phyloP scores from a whole-genome alignment of 139 green algal species.

The Tetraselmis striata region DNA sequence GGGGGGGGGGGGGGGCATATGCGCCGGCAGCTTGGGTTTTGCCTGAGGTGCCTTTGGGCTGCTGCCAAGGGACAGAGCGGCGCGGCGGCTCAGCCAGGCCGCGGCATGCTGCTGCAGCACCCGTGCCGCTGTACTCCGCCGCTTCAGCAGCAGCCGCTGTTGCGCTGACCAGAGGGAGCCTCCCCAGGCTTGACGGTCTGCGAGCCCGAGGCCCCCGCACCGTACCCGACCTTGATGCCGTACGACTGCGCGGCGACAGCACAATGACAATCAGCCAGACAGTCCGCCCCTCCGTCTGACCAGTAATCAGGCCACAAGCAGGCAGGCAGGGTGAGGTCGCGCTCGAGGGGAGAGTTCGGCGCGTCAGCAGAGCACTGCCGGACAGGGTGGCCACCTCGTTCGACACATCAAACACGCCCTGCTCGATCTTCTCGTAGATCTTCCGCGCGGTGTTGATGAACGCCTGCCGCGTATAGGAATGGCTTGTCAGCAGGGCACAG shows the following conservation, averaged over 20 bases:
- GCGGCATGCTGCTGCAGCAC: background rate
- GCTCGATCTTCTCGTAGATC: conserved; percentile 96
- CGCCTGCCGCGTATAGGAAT: conserved; percentile 41
- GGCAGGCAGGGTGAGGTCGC: background rate
- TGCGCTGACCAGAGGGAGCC: background rate
- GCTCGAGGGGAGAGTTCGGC: background rate
- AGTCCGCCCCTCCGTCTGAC: background rate
- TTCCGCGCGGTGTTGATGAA: conserved; percentile 97
- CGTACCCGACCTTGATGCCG: conserved; percentile 96
- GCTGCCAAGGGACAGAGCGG: background rate
- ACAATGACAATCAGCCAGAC: background rate
- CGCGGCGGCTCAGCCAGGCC: background rate
- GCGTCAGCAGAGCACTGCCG: background rate
- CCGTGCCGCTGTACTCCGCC: background rate
- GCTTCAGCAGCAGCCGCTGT: background rate
- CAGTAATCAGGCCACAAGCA: background rate
- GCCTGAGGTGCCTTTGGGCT: background rate
- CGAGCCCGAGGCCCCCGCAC: conserved; percentile 42
- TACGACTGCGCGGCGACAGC: conserved; percentile 63
- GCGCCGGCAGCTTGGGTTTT: too few species aligned
- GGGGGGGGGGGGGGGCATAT: too few species aligned
- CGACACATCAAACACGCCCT: conserved; percentile 91
- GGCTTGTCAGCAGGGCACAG: background rate
- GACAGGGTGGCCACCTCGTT: conserved; percentile 74
- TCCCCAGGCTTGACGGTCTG: conserved; percentile 33